A percentile compares a stretch with the other conserved stretches of the same genome.
Conservation (phyloP, 202 grass and related monocot genomes). For the Musa balbisiana region DNA sequence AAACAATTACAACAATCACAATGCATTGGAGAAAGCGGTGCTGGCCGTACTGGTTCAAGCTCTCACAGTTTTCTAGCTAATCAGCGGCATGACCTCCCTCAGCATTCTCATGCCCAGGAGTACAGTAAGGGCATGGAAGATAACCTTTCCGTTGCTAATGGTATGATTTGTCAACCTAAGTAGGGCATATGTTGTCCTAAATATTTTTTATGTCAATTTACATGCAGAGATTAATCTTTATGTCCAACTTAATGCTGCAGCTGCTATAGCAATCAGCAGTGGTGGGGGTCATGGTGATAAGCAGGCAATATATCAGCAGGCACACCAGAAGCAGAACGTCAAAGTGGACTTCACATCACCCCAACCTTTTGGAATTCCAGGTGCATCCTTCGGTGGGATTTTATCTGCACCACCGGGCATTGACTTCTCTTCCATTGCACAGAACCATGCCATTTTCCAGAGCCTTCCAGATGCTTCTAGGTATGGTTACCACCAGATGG, state of each 20-base stretch:
- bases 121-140: conserved; percentile 41
- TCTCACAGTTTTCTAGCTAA: conserved; percentile 39
- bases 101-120: conserved; percentile 49
- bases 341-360: conserved; percentile 66
- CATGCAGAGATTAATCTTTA: conserved; percentile 55
- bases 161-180: conserved; percentile 43
- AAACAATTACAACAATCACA: conserved; percentile 58
- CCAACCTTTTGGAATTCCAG: conserved; percentile 79
- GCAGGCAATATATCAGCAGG: conserved; percentile 43
- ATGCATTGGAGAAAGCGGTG: neutral
- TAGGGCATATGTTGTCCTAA: conserved; percentile 40
- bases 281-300: conserved; percentile 51
- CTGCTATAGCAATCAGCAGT: conserved; percentile 23
- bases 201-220: conserved; percentile 61
- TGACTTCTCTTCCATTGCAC: conserved; percentile 71
- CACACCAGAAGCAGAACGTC: conserved; percentile 50
- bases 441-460: conserved; percentile 74
- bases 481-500: conserved; percentile 68
- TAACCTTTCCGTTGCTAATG: conserved; percentile 29
- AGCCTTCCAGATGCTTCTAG: conserved; percentile 63
- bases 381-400: conserved; percentile 47
- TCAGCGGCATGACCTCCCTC: conserved; percentile 46
- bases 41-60: conserved; percentile 20
- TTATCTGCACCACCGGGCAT: conserved; percentile 50
- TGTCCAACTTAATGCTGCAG: conserved; percentile 30